phyloP scores from a whole-genome alignment of 805 yeast genomes.

The Yarrowia divulgata region DNA sequence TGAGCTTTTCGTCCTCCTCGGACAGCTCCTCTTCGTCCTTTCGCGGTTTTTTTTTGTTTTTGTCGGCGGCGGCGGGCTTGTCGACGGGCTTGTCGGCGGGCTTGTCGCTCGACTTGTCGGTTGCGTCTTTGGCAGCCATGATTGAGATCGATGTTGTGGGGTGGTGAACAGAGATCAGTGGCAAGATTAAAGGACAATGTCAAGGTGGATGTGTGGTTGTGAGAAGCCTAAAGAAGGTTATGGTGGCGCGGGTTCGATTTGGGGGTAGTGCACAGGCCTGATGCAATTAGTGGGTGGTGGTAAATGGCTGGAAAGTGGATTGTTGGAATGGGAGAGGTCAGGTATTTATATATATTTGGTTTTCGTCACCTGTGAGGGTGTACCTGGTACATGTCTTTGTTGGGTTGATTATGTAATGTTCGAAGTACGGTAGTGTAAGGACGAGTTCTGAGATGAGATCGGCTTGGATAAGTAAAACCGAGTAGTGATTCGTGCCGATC shows the following conservation, averaged over 20 bases:
- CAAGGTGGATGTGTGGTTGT: slow-evolving; percentile 10
- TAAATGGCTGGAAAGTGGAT: not conserved
- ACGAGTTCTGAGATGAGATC: too few species aligned
- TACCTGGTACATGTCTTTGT: not conserved
- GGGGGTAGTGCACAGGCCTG: not conserved
- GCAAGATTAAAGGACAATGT: not conserved
- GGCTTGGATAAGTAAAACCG: too few species aligned
- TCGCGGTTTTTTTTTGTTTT: slow-evolving; percentile 9
- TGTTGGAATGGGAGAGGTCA: not conserved
- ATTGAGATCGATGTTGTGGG: slow-evolving; percentile 14
- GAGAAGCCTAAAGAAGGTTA: slow-evolving; percentile 27
- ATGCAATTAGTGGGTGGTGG: not conserved
- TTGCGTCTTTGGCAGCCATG: slow-evolving; percentile 26
- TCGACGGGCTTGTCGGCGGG: slow-evolving; percentile 13
- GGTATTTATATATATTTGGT: too few species aligned
- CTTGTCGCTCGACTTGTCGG: slow-evolving; percentile 39
- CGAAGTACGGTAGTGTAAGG: too few species aligned
- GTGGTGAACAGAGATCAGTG: slow-evolving; percentile 26
- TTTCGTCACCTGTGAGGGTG: not conserved
- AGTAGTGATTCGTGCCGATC: too few species aligned
- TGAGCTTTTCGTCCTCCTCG: slow-evolving; percentile 90
- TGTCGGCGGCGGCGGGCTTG: slow-evolving; percentile 1
- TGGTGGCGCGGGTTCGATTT: not conserved
- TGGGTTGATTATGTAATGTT: not conserved
- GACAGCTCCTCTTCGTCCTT: slow-evolving; percentile 79